Conservation (phyloP, 177 flowering plant species). For the Vitis hybrid region DNA sequence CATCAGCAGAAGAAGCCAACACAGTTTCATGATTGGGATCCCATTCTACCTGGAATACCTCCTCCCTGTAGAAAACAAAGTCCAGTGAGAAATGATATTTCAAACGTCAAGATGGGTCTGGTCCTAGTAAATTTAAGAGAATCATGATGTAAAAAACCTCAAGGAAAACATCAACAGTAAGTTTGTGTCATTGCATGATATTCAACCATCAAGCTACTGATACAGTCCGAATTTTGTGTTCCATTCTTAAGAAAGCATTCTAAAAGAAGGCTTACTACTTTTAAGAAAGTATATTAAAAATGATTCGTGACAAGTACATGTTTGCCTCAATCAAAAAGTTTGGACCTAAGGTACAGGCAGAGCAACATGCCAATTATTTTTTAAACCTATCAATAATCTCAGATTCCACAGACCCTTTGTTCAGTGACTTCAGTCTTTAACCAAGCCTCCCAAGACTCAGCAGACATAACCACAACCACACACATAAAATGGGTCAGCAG, state of each 20-base stretch:
- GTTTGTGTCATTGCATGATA: not conserved
- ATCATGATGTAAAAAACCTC: not conserved
- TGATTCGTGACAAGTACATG: not conserved
- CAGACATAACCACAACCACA: not conserved
- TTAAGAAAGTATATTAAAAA: not conserved
- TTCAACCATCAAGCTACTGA: not conserved
- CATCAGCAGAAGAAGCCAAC: conserved; percentile 87
- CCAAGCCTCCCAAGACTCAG: not conserved
- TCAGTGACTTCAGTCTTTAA: not conserved
- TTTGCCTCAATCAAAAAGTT: not conserved
- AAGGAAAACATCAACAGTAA: not conserved
- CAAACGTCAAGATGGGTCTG: not conserved
- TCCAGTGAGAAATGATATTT: not conserved
- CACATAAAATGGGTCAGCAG: too few species aligned
- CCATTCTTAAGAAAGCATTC: not conserved
- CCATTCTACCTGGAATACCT: conserved; percentile 96
- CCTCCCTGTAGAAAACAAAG: conserved; percentile 53
- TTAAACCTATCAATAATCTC: not conserved
- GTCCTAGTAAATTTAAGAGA: not conserved
- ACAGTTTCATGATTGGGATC: conserved; percentile 91
- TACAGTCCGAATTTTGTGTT: not conserved
- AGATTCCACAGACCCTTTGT: not conserved
- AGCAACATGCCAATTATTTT: not conserved
- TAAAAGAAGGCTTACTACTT: not conserved
- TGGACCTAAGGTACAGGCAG: not conserved